Conservation (phyloP, 345 rosid species). For the Cardamine chenopodiifolia region DNA sequence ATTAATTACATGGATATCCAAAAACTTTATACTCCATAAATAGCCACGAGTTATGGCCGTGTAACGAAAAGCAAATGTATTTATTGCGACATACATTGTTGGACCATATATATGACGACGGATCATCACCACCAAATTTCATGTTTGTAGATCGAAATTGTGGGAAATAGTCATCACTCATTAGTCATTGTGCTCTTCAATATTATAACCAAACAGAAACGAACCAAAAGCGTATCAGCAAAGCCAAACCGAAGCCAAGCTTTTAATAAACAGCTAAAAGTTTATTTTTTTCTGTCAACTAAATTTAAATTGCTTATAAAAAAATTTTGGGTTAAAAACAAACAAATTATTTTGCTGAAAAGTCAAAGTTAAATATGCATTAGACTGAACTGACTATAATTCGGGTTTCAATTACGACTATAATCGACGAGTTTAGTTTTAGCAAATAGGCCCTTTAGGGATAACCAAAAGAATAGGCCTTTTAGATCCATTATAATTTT, state of each 20-base stretch:
- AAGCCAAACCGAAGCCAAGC: neutral
- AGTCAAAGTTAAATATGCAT: neutral
- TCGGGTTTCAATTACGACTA: neutral
- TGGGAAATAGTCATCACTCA: neutral
- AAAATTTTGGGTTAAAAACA: neutral
- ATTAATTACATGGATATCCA: neutral
- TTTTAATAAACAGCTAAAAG: neutral
- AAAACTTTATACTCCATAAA: conserved; percentile 16
- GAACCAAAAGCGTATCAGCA: neutral
- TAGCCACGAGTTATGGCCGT: conserved; percentile 23
- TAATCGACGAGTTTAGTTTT: neutral
- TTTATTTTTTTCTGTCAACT: neutral
- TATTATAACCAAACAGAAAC: neutral
- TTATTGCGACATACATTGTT: conserved; percentile 24
- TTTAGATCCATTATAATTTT: neutral
- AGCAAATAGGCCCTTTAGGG: conserved; percentile 2
- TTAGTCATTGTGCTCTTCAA: neutral
- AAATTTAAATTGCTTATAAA: neutral
- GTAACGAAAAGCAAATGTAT: conserved; percentile 1
- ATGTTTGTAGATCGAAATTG: neutral
- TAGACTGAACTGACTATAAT: too few relatives aligned
- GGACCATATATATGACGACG: conserved; percentile 23
- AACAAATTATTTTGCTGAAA: neutral
- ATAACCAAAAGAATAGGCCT: neutral
- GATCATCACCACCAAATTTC: conserved; percentile 15